phyloP scores from a whole-genome alignment of 192 early-diverging fungal genomes.

The Backusella mclennaniae region DNA sequence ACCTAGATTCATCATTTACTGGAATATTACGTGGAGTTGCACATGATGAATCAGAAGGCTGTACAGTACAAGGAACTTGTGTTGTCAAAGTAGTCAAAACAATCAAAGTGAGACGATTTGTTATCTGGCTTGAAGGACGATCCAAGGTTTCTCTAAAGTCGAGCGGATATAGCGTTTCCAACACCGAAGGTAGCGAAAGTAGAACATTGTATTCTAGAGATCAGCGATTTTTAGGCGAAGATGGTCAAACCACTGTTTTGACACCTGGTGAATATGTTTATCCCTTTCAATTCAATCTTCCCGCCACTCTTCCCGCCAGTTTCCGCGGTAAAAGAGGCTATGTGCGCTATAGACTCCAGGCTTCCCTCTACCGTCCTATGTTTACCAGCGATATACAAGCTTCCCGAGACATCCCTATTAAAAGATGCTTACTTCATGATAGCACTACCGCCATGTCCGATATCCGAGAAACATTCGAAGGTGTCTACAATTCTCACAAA shows the following conservation, averaged over 20 bases:
- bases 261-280: slow-evolving; percentile 28
- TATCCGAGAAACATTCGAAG: slow-evolving; percentile 13
- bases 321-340: slow-evolving; percentile 48
- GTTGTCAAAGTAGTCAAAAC: slow-evolving; percentile 20
- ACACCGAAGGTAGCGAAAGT: slow-evolving; percentile 15
- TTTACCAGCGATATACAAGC: slow-evolving; percentile 41
- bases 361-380: slow-evolving; percentile 38
- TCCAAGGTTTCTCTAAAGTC: slow-evolving; percentile 23
- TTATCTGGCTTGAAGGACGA: slow-evolving; percentile 30
- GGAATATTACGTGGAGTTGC: slow-evolving; percentile 26
- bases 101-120: slow-evolving; percentile 21
- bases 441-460: neutral
- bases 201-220: slow-evolving; percentile 22
- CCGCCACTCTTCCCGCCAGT: slow-evolving; percentile 37
- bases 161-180: neutral
- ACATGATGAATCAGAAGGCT: slow-evolving; percentile 36
- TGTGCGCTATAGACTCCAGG: slow-evolving; percentile 42
- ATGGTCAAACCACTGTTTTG: slow-evolving; percentile 17
- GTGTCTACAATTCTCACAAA: slow-evolving; percentile 6
- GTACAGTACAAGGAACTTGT: slow-evolving; percentile 23
- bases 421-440: slow-evolving; percentile 41
- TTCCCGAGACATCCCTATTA: slow-evolving; percentile 41
- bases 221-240: slow-evolving; percentile 24
- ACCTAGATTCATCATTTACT: slow-evolving; percentile 30
- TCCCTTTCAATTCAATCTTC: slow-evolving; percentile 26